Conservation (phyloP, 2,329 filamentous ascomycete genomes). For the Exophiala calicioides region DNA sequence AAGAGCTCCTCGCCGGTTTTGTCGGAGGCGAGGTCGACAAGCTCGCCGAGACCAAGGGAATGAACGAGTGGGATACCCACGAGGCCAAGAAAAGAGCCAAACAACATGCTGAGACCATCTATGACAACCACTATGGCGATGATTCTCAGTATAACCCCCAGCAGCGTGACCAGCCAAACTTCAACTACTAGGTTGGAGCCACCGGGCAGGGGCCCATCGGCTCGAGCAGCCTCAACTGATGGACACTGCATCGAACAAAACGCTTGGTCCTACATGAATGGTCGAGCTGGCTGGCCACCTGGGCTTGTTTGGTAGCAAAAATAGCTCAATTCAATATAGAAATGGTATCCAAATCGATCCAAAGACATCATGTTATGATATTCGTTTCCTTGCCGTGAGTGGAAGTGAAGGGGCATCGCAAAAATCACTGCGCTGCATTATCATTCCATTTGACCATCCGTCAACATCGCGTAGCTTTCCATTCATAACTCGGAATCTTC, state of each 20-base stretch:
- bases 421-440: too few species aligned
- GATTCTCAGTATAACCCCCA: constrained; percentile 57
- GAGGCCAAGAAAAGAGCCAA: constrained; percentile 61
- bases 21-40: constrained; percentile 76
- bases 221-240: constrained; percentile 8
- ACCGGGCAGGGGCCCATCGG: background rate
- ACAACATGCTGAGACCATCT: constrained; percentile 60
- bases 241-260: background rate
- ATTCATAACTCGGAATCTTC: constrained; percentile 31
- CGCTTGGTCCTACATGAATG: too few species aligned
- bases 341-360: too few species aligned
- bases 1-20: constrained; percentile 71
- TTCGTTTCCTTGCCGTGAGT: too few species aligned
- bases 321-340: too few species aligned
- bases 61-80: constrained; percentile 60
- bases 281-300: too few species aligned
- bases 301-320: too few species aligned
- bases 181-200: constrained; percentile 32
- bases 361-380: too few species aligned
- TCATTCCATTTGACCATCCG: background rate
- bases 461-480: background rate
- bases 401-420: too few species aligned
- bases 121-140: constrained; percentile 62
- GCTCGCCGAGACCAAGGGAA: constrained; percentile 70
- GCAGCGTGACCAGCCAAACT: constrained; percentile 37